Evolutionary conservation across 768 basidiomycete genomes (phyloP).

Genomic region (Boletus subparvulus): DNA sequence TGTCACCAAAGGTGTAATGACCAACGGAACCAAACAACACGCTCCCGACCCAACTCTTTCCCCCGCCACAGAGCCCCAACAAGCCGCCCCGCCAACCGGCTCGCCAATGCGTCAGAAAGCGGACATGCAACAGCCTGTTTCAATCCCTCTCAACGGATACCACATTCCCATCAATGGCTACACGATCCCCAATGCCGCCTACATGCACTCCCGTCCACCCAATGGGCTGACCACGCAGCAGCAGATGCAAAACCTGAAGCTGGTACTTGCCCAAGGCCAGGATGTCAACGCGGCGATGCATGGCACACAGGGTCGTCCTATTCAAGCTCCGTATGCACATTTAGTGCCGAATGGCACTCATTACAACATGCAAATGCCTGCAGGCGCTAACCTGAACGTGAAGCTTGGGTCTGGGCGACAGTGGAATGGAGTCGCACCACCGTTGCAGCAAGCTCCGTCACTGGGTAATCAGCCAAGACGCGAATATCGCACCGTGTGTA

Average conservation of each 20-base stretch:
- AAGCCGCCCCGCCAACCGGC: slow-evolving; percentile 21
- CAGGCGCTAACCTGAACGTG: slow-evolving; percentile 30
- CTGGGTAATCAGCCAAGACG: slow-evolving; percentile 27
- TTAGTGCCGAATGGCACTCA: slow-evolving; percentile 28
- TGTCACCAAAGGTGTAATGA: slow-evolving; percentile 30
- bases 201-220: slow-evolving; percentile 37
- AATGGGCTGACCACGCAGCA: slow-evolving; percentile 54
- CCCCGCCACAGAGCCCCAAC: slow-evolving; percentile 22
- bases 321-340: slow-evolving; percentile 34
- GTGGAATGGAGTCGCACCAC: slow-evolving; percentile 34
- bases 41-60: slow-evolving; percentile 12
- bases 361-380: slow-evolving; percentile 30
- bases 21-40: slow-evolving; percentile 30
- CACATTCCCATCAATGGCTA: slow-evolving; percentile 46
- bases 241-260: slow-evolving; percentile 60
- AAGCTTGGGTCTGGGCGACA: slow-evolving; percentile 41
- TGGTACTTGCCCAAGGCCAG: slow-evolving; percentile 48
- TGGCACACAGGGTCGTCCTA: slow-evolving; percentile 36
- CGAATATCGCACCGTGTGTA: slow-evolving; percentile 26
- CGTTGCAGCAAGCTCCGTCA: slow-evolving; percentile 24
- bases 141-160: slow-evolving; percentile 46
- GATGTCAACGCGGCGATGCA: slow-evolving; percentile 40
- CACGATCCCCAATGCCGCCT: slow-evolving; percentile 35
- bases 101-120: slow-evolving; percentile 51
- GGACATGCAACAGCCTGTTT: slow-evolving; percentile 43